Base-by-base conservation (phyloP, 768 basidiomycete species). In the Hygrocybe punicea region DNA sequence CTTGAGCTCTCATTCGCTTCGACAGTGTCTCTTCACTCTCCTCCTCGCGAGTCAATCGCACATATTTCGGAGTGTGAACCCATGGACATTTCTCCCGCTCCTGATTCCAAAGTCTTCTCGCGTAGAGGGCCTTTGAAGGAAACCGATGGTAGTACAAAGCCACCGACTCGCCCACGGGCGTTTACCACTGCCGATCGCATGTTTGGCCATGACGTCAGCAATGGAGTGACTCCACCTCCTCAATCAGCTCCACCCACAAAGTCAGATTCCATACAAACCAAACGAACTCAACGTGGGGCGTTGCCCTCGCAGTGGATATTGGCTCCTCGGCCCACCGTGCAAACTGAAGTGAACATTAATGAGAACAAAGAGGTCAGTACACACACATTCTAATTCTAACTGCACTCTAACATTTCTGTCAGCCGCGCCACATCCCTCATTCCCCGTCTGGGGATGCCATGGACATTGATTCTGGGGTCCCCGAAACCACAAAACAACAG, bases 31-130 rank as follows among this genome's bases (percentile, higher is more conserved):
- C 73, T 93, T 47, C 79, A 88, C 65, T 89, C 89, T 24, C 87
- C 90, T 34, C 78, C 84, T 13, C 78, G 73, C 49, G 76, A 81
- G 25, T 66, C 74, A 51, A 63, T 77, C 53, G 69, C 72, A 36
- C 72, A 85, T 48, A 63, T 78, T 6, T 73, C 78, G 29, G 83
- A 84, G 23, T 73, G 71, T 62, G 78, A 85, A 51, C 81, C 87
- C 3, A 92, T 92, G 91, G 90, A 92, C 65, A 86, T 93, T 47
- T 92, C 90, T 3, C 91, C 91, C 8, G 82, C 80, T 21, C 86
- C 71, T 62, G 67, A 69, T 59, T 56, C 66, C 54, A 71, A 68
- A 61, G 36, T 53, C 53, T 34, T 35, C 24, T 14, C 44, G 33
- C 48, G 39, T 21, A n/a, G n/a, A n/a, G 19, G 11, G n/a, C 19